Percentiles rank a stretch among this genome's conserved stretches.
Conservation (phyloP, 495 filamentous ascomycete genomes). For the Neurospora sublineolata region DNA sequence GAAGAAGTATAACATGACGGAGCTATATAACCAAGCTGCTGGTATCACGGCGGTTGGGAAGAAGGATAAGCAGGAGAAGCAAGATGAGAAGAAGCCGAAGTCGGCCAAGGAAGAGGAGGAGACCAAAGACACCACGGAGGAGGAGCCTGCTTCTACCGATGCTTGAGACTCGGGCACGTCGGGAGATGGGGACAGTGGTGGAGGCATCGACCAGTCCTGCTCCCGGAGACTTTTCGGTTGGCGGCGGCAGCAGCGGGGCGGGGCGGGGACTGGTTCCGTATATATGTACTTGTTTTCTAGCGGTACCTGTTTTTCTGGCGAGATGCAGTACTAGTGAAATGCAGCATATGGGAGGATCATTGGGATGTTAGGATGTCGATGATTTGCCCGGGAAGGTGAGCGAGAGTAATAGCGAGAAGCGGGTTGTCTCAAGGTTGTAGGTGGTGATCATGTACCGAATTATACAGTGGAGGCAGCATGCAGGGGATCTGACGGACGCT, state of each 20-base stretch:
- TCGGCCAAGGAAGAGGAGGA: background rate
- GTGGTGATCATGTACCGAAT: too few relatives aligned
- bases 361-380: background rate
- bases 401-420: background rate
- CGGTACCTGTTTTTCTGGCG: background rate
- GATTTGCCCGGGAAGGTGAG: background rate
- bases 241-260: background rate
- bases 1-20: constrained; percentile 37
- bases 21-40: constrained; percentile 26
- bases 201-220: background rate
- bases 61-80: background rate
- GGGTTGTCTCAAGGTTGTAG: background rate
- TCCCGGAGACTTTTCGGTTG: background rate
- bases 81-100: background rate
- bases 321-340: background rate
- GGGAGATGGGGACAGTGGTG: background rate
- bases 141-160: background rate
- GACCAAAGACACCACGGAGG: background rate
- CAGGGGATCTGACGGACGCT: constrained; percentile 14
- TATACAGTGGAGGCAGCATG: background rate
- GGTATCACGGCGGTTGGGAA: background rate
- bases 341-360: background rate
- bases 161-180: background rate
- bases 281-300: background rate
- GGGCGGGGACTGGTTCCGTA: background rate